Conservation (phyloP, 139 green algal genomes). For the Chloropicon primus region DNA sequence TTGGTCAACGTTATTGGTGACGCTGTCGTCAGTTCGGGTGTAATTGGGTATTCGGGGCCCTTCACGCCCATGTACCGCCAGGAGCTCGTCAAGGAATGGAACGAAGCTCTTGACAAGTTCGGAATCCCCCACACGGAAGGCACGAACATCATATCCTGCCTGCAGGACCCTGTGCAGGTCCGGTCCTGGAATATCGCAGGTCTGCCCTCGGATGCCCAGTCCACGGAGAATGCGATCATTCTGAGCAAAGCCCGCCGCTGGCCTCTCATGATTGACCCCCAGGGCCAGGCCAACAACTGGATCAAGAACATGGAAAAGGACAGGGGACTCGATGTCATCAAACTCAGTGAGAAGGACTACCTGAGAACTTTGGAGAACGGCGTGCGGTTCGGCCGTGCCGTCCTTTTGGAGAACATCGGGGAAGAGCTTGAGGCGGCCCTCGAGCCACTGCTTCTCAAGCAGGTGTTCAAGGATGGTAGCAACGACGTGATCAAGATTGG, state of each 20-base stretch:
- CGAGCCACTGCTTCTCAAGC: conserved; percentile 60
- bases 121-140: conserved; percentile 36
- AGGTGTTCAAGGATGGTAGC: conserved; percentile 61
- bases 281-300: conserved; percentile 68
- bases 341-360: conserved; percentile 59
- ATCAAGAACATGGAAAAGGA: conserved; percentile 65
- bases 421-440: conserved; percentile 55
- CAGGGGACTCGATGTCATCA: conserved; percentile 58
- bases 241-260: conserved; percentile 57
- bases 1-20: conserved; percentile 62
- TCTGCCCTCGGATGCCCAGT: conserved; percentile 57
- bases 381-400: conserved; percentile 59
- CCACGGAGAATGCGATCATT: conserved; percentile 67
- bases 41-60: conserved; percentile 50
- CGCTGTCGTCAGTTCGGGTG: conserved; percentile 43
- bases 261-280: conserved; percentile 76
- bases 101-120: conserved; percentile 25
- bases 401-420: conserved; percentile 63
- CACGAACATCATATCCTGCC: conserved; percentile 36
- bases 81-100: conserved; percentile 41
- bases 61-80: conserved; percentile 63
- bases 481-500: conserved; percentile 69
- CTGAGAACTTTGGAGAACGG: conserved; percentile 60
- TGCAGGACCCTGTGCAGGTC: conserved; percentile 61
- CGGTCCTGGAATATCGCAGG: conserved; percentile 52